Evolutionary conservation across 78 protist genomes (phyloP), one percentile per base, ranked within the genome.

Genomic region (Polysphondylium violaceum): DNA sequence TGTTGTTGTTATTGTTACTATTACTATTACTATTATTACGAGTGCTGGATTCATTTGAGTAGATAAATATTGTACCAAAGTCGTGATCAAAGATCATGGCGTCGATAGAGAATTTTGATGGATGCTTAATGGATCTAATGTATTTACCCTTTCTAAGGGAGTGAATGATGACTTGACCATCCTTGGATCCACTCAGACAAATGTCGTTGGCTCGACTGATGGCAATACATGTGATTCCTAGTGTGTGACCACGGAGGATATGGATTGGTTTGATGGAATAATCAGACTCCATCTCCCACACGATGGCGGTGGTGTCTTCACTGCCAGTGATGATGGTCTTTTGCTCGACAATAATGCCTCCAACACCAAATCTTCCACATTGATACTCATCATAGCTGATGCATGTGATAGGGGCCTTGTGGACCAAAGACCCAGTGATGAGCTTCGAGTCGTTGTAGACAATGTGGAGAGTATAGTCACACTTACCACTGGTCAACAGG

Each of bases 291-390:
- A 65, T 67, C 25, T 23, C 55, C 91, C 91, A 83, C 17, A 83
- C 19, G 2, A 83, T 83, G 43, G 72, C 91, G 14, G 91, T 83
- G 12, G 78, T 83, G 44, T 83, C 91, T 23, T 67, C 77, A 58
- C 64, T 41, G 21, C 91, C 91, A 27, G 91, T 83, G 25, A 58
- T 72, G 56, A 83, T 53, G 8, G 27, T 29, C 9, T 40, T 40
- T 58, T 69, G 64, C 4, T 51, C 69, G 9, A 31, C 1, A 4
- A 8, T 9, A 0, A 83, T 51, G 41, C 91, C 91, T 2, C 81
- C 91, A 25, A 69, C 79, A 55, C 91, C 91, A 16, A 63, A 71
- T 43, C 73, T n/a, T 33, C 91, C 91, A 58, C 74, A 50, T 53
- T 55, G 55, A 41, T 33, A 17, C 12, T 83, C 91, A 29, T 83